Percentiles rank a stretch among this genome's conserved stretches.
Evolutionary conservation across 352 stramenopile genomes (phyloP).

Genomic region (Globisporangium paroecandrum): DNA sequence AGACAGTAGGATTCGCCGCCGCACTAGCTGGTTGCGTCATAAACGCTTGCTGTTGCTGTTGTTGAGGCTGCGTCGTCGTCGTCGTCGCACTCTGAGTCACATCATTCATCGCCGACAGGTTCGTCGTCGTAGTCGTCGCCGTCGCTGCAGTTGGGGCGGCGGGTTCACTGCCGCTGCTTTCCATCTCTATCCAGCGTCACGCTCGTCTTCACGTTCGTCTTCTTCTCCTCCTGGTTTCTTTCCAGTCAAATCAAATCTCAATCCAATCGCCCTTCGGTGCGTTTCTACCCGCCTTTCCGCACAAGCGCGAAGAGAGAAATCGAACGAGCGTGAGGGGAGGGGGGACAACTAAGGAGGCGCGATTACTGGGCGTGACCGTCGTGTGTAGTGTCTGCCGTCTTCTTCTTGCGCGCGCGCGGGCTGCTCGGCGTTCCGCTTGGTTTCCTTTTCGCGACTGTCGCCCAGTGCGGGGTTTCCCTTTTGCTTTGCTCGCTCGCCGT

Average conservation of each 20-base stretch:
- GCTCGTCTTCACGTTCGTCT: not conserved
- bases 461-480: conserved; percentile 3
- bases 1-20: too few species aligned
- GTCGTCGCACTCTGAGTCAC: conserved; percentile 1
- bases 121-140: not conserved
- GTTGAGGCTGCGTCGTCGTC: not conserved
- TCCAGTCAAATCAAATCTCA: not conserved
- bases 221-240: not conserved
- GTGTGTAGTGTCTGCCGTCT: not conserved
- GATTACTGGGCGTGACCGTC: not conserved
- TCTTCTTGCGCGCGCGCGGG: not conserved
- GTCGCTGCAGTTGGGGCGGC: not conserved
- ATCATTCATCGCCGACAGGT: not conserved
- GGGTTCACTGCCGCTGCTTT: conserved; percentile 1
- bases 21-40: not conserved
- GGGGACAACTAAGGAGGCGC: not conserved
- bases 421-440: conserved; percentile 2
- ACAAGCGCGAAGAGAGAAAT: not conserved
- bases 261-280: not conserved
- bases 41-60: conserved; percentile 9
- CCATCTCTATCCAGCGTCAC: conserved; percentile 5
- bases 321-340: not conserved
- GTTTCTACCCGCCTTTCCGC: conserved; percentile 3
- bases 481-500: not conserved
- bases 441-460: conserved; percentile 11